Evolutionary conservation across 306 rosid species (phyloP), one percentile per base, ranked within the genome.

Genomic region (Hippophae gyantsensis): DNA sequence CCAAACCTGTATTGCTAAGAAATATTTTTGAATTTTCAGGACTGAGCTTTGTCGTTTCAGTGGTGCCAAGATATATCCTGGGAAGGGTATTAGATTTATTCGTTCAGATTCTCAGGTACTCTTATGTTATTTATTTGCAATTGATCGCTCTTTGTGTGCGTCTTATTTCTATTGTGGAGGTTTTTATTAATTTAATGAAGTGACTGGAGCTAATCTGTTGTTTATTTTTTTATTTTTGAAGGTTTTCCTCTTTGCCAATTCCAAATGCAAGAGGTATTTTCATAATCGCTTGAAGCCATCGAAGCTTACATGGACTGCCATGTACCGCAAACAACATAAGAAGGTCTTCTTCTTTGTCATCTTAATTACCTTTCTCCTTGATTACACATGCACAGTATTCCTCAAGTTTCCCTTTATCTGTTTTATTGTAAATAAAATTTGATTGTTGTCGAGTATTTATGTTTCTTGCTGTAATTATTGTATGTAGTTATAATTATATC

Each of bases 11-110:
- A 61, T 61, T 11, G 54, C 14, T 12, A 50, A 10, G 57, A 8
- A 50, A 51, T 13, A 10, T 26, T 2, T 62, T 18, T 45, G 13
- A 18, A 12, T 8, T 62, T 42, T 51, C 77, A 89, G 87, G 84
- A 89, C 97, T 0, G 95, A 89, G 13, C 83, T 89, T 14, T 89
- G 95, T 63, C 95, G 95, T 9, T 89, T 89, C 68, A 89, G 97
- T 54, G 97, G 95, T 10, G 82, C 81, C 61, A 89, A 89, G 93
- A 86, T 89, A 58, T 89, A 89, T 58, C 97, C 93, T 0, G 97
- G 97, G 7, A 84, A 13, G 42, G 97, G 97, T 8, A 86, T 89
- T 68, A 71, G 97, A 67, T 89, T 82, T 54, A 54, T 89, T 43
- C 95, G 97, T 12, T 57, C 86, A 13, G 97, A 89, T 80, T 89